Percentiles rank a stretch among this genome's conserved stretches.
Conservation (phyloP, 148 eudicot genomes). For the Pouteria glomerata region DNA sequence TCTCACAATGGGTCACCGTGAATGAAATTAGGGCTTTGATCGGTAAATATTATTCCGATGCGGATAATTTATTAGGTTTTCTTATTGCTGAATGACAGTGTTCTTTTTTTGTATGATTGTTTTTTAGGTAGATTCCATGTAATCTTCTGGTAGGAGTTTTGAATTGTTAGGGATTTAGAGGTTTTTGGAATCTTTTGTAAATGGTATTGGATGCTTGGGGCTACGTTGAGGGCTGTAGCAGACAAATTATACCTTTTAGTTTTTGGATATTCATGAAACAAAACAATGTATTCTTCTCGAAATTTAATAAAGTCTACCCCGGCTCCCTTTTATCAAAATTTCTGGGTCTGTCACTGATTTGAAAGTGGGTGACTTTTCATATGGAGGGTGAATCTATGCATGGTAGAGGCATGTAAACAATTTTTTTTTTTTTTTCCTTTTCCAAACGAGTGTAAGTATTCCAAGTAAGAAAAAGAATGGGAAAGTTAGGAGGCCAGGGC, state of each 20-base stretch:
- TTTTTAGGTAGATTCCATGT: not conserved
- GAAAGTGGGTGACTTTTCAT: too few relatives aligned
- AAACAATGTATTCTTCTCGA: too few relatives aligned
- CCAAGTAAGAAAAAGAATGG: not conserved
- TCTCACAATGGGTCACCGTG: not conserved
- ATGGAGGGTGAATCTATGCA: slow-evolving; percentile 1
- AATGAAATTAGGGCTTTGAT: slow-evolving; percentile 1
- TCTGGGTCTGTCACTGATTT: too few relatives aligned
- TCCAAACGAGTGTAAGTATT: not conserved
- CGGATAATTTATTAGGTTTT: not conserved
- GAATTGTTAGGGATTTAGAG: not conserved
- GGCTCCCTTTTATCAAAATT: too few relatives aligned
- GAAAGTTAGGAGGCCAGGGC: not conserved
- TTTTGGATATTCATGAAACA: too few relatives aligned
- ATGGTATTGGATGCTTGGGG: not conserved
- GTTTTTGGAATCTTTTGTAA: not conserved
- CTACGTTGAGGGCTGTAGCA: too few relatives aligned
- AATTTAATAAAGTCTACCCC: too few relatives aligned
- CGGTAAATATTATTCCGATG: not conserved
- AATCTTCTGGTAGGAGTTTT: not conserved
- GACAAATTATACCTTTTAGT: too few relatives aligned
- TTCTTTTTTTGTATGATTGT: not conserved
- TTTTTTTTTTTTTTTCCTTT: too few relatives aligned
- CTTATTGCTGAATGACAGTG: not conserved
- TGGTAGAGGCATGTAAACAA: not conserved